A percentile compares a stretch with the other conserved stretches of the same genome.
Evolutionary conservation across 148 eudicot genomes (phyloP).

Genomic region (Vaccinium darrowii): DNA sequence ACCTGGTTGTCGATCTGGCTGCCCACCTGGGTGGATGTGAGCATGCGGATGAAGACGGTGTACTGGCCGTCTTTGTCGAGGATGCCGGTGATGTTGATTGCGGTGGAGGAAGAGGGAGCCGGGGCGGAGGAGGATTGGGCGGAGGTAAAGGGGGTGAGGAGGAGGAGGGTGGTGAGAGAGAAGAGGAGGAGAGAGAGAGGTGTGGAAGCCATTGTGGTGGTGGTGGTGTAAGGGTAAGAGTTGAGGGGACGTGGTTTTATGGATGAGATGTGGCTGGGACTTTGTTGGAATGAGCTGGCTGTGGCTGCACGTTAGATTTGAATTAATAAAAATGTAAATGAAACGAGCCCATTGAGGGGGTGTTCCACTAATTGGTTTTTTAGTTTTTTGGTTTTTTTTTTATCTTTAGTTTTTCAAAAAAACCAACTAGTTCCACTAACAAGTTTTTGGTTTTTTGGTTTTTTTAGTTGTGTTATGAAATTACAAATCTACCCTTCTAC

Average conservation of each 20-base stretch:
- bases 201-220: slow-evolving; percentile 23
- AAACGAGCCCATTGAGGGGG: neutral
- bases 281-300: slow-evolving; percentile 49
- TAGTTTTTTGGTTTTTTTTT: no score
- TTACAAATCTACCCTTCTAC: no score
- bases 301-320: slow-evolving; percentile 28
- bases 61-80: slow-evolving; percentile 58
- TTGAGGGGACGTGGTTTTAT: neutral
- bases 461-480: no score
- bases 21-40: slow-evolving; percentile 46
- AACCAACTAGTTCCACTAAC: no score
- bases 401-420: no score
- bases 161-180: slow-evolving; percentile 20
- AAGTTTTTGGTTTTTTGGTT: no score
- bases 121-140: slow-evolving; percentile 56
- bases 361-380: no score
- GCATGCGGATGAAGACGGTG: slow-evolving; percentile 52
- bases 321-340: neutral
- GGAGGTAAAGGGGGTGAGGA: slow-evolving; percentile 16
- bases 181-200: neutral
- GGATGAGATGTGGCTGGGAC: slow-evolving; percentile 13
- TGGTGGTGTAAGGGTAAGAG: neutral
- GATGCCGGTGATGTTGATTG: slow-evolving; percentile 66
- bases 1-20: slow-evolving; percentile 59
- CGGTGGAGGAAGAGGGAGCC: slow-evolving; percentile 49